Conservation (phyloP, 1,139 yeast genomes). For the Citeromyces hawaiiensis region DNA sequence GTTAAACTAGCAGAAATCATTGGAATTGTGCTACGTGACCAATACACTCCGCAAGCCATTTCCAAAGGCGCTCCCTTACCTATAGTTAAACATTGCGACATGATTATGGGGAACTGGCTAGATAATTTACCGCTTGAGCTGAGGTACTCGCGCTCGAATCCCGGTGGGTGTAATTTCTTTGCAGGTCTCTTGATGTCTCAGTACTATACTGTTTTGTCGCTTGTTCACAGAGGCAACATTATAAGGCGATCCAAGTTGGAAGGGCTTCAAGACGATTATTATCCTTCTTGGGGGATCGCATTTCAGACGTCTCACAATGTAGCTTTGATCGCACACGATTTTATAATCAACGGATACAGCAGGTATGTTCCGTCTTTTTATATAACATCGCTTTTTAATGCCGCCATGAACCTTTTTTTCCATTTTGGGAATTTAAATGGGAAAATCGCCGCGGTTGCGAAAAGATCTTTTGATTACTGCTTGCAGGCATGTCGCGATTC, state of each 20-base stretch:
- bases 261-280: constrained; percentile 30
- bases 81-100: constrained; percentile 51
- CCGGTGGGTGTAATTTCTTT: constrained; percentile 31
- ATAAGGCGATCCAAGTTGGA: constrained; percentile 15
- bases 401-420: constrained; percentile 60
- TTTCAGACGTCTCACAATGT: constrained; percentile 79
- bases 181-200: constrained; percentile 55
- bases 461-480: constrained; percentile 10
- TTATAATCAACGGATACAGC: constrained; percentile 36
- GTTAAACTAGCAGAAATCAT: constrained; percentile 64
- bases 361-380: constrained; percentile 46
- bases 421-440: constrained; percentile 23
- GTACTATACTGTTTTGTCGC: constrained; percentile 58
- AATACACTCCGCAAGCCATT: constrained; percentile 65
- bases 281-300: constrained; percentile 73
- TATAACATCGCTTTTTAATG: constrained; percentile 41
- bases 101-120: constrained; percentile 74
- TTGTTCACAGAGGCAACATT: constrained; percentile 60
- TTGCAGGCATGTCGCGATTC: constrained; percentile 9
- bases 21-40: constrained; percentile 59
- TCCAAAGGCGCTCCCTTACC: constrained; percentile 34
- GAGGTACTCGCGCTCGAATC: constrained; percentile 46
- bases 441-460: constrained; percentile 12
- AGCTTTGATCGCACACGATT: constrained; percentile 45
- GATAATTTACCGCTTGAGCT: constrained; percentile 50